These are phyloP conservation scores for Colletotrichum melonis DNA, from an alignment of 2,329 filamentous ascomycete genomes.

Conservation along the genomic window DNA sequence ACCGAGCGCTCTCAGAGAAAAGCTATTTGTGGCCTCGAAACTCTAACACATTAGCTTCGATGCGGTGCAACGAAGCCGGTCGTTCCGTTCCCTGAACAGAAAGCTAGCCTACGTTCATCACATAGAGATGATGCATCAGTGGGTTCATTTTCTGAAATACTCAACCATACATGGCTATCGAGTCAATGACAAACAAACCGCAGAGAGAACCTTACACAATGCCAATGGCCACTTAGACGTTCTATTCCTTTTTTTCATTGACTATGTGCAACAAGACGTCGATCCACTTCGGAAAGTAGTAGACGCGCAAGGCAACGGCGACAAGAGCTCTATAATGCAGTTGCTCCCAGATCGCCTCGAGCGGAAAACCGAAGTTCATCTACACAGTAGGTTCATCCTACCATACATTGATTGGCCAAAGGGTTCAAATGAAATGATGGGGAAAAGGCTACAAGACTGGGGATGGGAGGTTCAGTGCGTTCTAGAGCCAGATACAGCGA, in stretches of 20 bases:
- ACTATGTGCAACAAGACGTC: not conserved
- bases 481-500: too few species aligned
- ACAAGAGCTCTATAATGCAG: too few species aligned
- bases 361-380: too few species aligned
- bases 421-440: too few species aligned
- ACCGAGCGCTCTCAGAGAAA: not conserved
- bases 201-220: not conserved
- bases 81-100: not conserved
- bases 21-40: not conserved
- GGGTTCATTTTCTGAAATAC: not conserved
- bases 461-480: too few species aligned
- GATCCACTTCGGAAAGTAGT: not conserved
- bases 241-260: not conserved
- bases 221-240: not conserved
- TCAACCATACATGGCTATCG: not conserved
- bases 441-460: too few species aligned
- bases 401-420: too few species aligned
- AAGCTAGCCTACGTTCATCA: not conserved
- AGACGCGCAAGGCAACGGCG: too few species aligned
- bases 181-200: not conserved
- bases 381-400: too few species aligned
- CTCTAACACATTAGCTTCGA: not conserved
- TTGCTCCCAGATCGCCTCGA: too few species aligned
- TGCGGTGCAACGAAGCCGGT: not conserved
- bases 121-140: not conserved